Percentiles rank a stretch among this genome's conserved stretches.
Conservation (phyloP, 495 filamentous ascomycete species). For the Aspergillus ellipticus region DNA sequence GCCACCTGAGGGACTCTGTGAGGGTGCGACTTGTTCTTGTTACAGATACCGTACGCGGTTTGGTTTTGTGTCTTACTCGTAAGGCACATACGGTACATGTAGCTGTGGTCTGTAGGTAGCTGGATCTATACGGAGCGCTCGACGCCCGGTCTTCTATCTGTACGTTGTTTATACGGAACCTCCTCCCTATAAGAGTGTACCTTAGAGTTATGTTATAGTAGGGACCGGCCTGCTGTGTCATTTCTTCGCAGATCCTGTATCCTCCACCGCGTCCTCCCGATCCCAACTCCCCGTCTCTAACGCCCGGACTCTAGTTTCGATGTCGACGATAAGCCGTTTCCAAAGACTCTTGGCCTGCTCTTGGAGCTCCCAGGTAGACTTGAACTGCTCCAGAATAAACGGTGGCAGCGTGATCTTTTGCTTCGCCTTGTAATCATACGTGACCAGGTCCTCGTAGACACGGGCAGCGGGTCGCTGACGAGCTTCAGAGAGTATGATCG, state of each 20-base stretch:
- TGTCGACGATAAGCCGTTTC: slow-evolving; percentile 47
- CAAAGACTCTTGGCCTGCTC: slow-evolving; percentile 51
- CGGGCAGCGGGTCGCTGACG: slow-evolving; percentile 74
- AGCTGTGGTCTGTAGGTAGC: not conserved
- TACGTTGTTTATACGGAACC: not conserved
- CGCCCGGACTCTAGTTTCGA: slow-evolving; percentile 52
- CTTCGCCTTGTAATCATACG: slow-evolving; percentile 73
- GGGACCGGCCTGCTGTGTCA: slow-evolving; percentile 3
- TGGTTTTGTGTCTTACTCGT: not conserved
- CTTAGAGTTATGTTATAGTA: too few relatives aligned
- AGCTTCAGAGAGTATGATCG: slow-evolving; percentile 72
- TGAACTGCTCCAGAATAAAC: slow-evolving; percentile 67
- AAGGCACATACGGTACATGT: not conserved
- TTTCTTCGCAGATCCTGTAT: slow-evolving; percentile 53
- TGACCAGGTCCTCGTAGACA: slow-evolving; percentile 76
- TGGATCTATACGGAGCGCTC: not conserved
- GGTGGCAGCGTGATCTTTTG: slow-evolving; percentile 52
- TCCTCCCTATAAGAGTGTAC: too few relatives aligned
- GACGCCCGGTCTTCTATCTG: not conserved
- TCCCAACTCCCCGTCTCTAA: slow-evolving; percentile 78
- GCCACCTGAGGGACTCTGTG: not conserved
- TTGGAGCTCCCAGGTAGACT: slow-evolving; percentile 62
- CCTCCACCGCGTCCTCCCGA: slow-evolving; percentile 63
- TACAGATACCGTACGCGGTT: not conserved
- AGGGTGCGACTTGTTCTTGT: not conserved